A percentile compares a stretch with the other conserved stretches of the same genome.
These are phyloP conservation scores for Reticulascus tulasneorum DNA, from an alignment of 2,329 filamentous ascomycete species.

Conservation along the genomic window DNA sequence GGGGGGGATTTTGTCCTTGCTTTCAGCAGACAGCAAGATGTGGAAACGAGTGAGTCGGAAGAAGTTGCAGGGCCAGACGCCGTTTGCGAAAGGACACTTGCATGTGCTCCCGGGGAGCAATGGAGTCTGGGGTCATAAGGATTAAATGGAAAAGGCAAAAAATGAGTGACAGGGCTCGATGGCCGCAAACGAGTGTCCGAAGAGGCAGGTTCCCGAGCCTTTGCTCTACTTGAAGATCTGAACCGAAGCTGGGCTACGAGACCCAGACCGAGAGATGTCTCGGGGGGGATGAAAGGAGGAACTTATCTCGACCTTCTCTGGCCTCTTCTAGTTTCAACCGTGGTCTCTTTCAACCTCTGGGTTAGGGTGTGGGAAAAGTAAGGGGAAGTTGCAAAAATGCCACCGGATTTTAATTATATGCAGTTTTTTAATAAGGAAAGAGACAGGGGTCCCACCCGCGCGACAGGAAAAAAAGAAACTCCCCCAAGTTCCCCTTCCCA, in stretches of 20 bases:
- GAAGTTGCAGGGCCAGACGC: not conserved
- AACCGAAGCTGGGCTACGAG: too few species aligned
- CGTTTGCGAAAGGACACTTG: constrained; percentile 4
- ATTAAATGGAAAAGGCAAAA: not conserved
- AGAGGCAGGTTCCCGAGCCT: too few species aligned
- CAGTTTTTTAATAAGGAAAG: constrained; percentile 14
- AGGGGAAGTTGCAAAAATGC: constrained; percentile 16
- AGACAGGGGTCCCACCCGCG: constrained; percentile 14
- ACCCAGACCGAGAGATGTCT: too few species aligned
- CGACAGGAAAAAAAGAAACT: constrained; percentile 11
- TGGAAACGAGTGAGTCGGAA: not conserved
- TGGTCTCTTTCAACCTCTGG: constrained; percentile 10
- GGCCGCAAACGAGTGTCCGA: constrained; percentile 14
- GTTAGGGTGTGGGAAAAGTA: constrained; percentile 6
- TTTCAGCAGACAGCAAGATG: too few species aligned
- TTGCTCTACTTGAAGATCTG: too few species aligned
- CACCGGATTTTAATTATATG: constrained; percentile 14
- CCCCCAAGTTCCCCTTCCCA: not conserved
- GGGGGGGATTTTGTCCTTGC: too few species aligned
- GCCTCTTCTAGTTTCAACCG: constrained; percentile 5
- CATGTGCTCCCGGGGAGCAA: constrained; percentile 14
- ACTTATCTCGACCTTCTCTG: constrained; percentile 6
- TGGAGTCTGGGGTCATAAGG: constrained; percentile 10
- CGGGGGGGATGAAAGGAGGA: too few species aligned
- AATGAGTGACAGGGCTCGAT: constrained; percentile 9